Conservation (phyloP, 768 basidiomycete species). For the Serendipita indica region DNA sequence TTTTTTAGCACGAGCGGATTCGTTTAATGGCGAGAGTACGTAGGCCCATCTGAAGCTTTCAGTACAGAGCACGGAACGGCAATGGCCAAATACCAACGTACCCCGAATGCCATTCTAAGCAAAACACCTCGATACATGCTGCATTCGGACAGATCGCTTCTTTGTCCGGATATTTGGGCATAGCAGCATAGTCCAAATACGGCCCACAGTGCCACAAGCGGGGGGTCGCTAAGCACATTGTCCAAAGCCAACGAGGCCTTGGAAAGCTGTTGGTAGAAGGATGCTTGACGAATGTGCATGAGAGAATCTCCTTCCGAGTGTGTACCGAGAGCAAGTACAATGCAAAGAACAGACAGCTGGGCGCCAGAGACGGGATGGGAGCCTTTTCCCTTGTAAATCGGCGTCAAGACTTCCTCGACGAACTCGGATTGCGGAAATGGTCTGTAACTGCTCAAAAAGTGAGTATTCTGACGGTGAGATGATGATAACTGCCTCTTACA, state of each 20-base stretch:
- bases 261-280: background rate
- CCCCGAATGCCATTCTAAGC: background rate
- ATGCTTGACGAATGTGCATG: background rate
- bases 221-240: background rate
- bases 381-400: background rate
- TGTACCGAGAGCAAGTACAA: background rate
- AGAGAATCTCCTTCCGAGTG: background rate
- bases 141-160: background rate
- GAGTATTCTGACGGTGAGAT: background rate
- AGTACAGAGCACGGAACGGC: background rate
- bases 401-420: background rate
- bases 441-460: background rate
- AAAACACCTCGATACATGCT: background rate
- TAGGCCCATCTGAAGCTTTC: background rate
- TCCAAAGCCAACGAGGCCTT: background rate
- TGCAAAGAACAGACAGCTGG: background rate
- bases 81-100: background rate
- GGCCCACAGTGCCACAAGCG: background rate
- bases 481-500: background rate
- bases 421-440: background rate
- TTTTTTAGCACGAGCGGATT: background rate
- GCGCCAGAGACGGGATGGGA: background rate
- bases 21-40: background rate
- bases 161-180: background rate
- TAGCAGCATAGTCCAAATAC: slow-evolving; percentile 5